A percentile compares a stretch with the other conserved stretches of the same genome.
Conservation (phyloP, 306 rosid species). For the Prunus padus region DNA sequence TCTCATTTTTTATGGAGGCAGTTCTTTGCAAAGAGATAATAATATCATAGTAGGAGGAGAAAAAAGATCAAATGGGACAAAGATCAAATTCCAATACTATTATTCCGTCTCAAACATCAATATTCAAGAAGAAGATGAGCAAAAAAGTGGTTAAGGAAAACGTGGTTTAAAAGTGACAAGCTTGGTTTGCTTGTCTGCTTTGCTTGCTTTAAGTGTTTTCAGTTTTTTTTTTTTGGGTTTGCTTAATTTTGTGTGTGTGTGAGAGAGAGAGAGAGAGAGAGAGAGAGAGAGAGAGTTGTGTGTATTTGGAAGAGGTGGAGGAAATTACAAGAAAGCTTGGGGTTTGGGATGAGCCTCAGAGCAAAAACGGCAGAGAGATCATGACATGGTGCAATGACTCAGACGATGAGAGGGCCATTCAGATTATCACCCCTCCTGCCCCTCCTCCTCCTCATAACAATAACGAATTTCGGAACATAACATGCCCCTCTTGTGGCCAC, state of each 20-base stretch:
- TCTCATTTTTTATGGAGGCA: neutral
- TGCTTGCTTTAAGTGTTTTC: slow-evolving; percentile 10
- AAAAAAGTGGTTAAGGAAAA: slow-evolving; percentile 25
- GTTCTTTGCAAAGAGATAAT: neutral
- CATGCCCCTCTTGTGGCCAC: slow-evolving; percentile 80
- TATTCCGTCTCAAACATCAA: neutral
- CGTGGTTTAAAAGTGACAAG: slow-evolving; percentile 42
- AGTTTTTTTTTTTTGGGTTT: neutral
- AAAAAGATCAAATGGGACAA: neutral
- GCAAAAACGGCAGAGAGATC: slow-evolving; percentile 26
- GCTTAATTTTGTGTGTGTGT: neutral
- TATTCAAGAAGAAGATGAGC: slow-evolving; percentile 14
- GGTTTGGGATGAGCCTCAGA: slow-evolving; percentile 37
- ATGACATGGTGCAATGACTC: slow-evolving; percentile 79
- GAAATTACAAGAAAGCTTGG: slow-evolving; percentile 18
- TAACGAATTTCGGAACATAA: slow-evolving; percentile 35
- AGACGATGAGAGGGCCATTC: slow-evolving; percentile 42
- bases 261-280: neutral
- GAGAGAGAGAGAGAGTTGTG: neutral
- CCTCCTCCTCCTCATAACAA: slow-evolving; percentile 6
- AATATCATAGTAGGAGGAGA: neutral
- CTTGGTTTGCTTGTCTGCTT: slow-evolving; percentile 4
- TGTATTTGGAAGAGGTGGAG: slow-evolving; percentile 33
- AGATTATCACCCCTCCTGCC: slow-evolving; percentile 8
- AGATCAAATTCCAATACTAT: neutral